Conservation (phyloP, 2,329 filamentous ascomycete genomes). For the Phialocephala subalpina region DNA sequence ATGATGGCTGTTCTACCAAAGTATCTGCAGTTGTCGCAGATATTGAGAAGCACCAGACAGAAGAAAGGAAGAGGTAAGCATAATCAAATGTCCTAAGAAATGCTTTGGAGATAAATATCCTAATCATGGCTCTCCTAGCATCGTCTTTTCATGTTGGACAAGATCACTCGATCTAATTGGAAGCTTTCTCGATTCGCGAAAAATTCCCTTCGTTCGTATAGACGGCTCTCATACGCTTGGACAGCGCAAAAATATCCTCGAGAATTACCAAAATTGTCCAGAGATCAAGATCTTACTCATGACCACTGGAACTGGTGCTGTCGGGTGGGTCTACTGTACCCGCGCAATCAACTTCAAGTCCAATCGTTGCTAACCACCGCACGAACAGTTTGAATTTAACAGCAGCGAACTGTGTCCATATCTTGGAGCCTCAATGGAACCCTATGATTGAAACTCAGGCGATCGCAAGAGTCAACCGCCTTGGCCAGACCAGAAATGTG, state of each 20-base stretch:
- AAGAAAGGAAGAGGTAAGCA: constrained; percentile 28
- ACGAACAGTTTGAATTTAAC: constrained; percentile 28
- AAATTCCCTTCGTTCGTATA: constrained; percentile 22
- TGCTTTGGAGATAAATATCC: not conserved
- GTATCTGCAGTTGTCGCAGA: constrained; percentile 27
- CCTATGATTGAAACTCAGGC: constrained; percentile 34
- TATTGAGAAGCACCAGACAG: constrained; percentile 23
- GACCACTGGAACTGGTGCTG: constrained; percentile 33
- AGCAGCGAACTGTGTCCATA: constrained; percentile 33
- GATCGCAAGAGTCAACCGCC: constrained; percentile 27
- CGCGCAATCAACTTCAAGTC: not conserved
- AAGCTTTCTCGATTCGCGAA: constrained; percentile 11
- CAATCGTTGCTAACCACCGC: not conserved
- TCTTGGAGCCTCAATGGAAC: constrained; percentile 38
- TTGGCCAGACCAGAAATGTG: constrained; percentile 33
- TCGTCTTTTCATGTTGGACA: constrained; percentile 36
- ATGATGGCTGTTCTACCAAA: constrained; percentile 28
- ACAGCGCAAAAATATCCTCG: constrained; percentile 16
- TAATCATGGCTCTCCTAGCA: constrained; percentile 15
- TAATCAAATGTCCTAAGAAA: not conserved
- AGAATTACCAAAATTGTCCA: constrained; percentile 22
- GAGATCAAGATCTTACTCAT: constrained; percentile 29
- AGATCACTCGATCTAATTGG: constrained; percentile 32
- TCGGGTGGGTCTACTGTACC: constrained; percentile 23
- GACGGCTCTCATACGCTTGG: not conserved